Base-by-base conservation (phyloP, 345 rosid species). In the Schrenkiella parvula region DNA sequence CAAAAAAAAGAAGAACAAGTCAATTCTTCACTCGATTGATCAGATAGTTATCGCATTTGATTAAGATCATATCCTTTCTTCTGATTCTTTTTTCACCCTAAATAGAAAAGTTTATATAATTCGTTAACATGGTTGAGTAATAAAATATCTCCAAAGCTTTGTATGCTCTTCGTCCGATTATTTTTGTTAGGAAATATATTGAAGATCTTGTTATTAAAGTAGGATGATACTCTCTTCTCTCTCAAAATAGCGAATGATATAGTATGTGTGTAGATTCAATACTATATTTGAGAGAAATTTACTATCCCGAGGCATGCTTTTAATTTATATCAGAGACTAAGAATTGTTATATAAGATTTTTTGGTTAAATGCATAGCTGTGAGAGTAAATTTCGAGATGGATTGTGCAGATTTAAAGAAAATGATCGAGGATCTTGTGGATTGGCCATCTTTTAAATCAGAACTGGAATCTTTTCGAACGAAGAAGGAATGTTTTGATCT, bases 11-110 rank as follows among this genome's bases (percentile, higher is more conserved):
- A 14, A 13, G 22, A 25, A 11, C 1, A 52, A 64, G 78, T 67
- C 73, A 41, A 66, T 19, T 29, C 48, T 8, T 38, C 22, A 23
- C 37, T 58, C 21, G 52, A 73, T 37, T 57, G 42, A 66, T 65
- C 41, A 56, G 52, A 65, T 42, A 51, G 32, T 26, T 64, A 72
- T 26, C 48, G 43, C 66, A 25, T 41, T 52, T 32, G 2, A 11
- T 4, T n/a, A n/a, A n/a, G n/a, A 37, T 12, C 14, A 3, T 37
- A 11, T 37, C 12, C 13, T 10, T 12, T 34, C 37, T 8, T 34
- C 37, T 8, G 1, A 1, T 34, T 8, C 2, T 35, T 35, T 34
- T 34, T 0, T 29, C 32, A 0, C 38, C 38, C 38, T 34, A n/a
- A n/a, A 4, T 29, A 29, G 32, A 4, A 29, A 29, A 29, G 6